phyloP scores from a whole-genome alignment of 2,329 filamentous ascomycete species.

The Neofusicoccum sp. region DNA sequence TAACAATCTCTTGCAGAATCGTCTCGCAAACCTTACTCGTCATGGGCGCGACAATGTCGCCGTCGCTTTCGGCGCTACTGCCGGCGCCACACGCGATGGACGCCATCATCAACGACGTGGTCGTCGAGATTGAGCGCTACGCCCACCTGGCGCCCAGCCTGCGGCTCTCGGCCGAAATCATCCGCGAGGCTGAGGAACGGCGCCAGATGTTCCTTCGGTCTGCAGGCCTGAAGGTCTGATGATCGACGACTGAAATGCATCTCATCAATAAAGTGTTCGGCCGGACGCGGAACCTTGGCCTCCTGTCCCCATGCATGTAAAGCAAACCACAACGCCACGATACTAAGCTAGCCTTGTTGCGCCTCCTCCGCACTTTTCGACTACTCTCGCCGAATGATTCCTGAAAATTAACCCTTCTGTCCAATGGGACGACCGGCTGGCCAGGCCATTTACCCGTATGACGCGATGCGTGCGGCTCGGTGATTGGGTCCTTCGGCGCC shows the following conservation, averaged over 20 bases:
- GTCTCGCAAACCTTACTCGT: conserved; percentile 80
- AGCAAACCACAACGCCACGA: conserved; percentile 12
- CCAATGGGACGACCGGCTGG: background rate
- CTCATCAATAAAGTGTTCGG: conserved; percentile 15
- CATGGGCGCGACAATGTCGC: conserved; percentile 83
- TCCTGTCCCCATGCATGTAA: conserved; percentile 14
- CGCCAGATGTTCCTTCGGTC: conserved; percentile 61
- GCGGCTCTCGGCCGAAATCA: conserved; percentile 74
- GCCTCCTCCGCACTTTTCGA: conserved; percentile 11
- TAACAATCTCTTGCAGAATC: conserved; percentile 57
- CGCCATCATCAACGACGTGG: conserved; percentile 75
- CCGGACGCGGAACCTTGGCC: conserved; percentile 6
- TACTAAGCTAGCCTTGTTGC: conserved; percentile 16
- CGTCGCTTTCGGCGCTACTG: conserved; percentile 68
- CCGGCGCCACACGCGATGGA: conserved; percentile 62
- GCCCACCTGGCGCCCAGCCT: conserved; percentile 76
- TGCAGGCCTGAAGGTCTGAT: conserved; percentile 26
- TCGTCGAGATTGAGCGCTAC: conserved; percentile 74
- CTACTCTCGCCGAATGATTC: conserved; percentile 9
- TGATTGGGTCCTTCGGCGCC: conserved; percentile 3
- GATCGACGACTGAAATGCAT: background rate
- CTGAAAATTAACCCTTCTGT: background rate
- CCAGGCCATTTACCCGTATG: conserved; percentile 13
- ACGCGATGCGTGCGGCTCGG: conserved; percentile 10
- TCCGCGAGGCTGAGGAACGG: conserved; percentile 74